Evolutionary conservation across 2,329 filamentous ascomycete species (phyloP).

Genomic region (Alternaria tenuissima): DNA sequence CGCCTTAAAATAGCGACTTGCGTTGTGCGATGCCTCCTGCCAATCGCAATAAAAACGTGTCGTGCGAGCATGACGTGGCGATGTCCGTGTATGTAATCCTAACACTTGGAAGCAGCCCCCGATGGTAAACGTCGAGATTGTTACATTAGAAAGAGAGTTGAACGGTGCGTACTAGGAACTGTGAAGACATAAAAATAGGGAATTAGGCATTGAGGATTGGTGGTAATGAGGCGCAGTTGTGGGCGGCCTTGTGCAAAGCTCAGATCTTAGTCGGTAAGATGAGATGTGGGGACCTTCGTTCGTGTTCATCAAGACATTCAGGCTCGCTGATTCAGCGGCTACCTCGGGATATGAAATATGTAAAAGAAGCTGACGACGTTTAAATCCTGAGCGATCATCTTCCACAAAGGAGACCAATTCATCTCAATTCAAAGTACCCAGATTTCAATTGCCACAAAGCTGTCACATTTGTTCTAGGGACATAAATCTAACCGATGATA

Average conservation of each 20-base stretch:
- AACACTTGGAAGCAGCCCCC: neutral
- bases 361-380: neutral
- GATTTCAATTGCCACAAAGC: neutral
- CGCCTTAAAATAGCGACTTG: slow-evolving; percentile 2
- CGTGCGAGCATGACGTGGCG: neutral
- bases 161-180: neutral
- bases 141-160: neutral
- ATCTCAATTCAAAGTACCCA: neutral
- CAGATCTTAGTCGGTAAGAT: neutral
- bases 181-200: neutral
- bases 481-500: neutral
- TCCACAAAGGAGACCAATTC: neutral
- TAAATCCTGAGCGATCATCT: neutral
- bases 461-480: neutral
- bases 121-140: neutral
- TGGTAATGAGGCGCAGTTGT: neutral
- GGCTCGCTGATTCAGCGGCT: neutral
- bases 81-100: neutral
- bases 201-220: neutral
- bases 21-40: neutral
- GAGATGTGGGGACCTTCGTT: neutral
- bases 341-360: neutral
- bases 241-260: neutral
- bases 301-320: neutral
- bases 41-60: slow-evolving; percentile 1